Evolutionary conservation across 2,329 filamentous ascomycete genomes (phyloP), one percentile per base, ranked within the genome.

Genomic region (Ascochyta pisi): DNA sequence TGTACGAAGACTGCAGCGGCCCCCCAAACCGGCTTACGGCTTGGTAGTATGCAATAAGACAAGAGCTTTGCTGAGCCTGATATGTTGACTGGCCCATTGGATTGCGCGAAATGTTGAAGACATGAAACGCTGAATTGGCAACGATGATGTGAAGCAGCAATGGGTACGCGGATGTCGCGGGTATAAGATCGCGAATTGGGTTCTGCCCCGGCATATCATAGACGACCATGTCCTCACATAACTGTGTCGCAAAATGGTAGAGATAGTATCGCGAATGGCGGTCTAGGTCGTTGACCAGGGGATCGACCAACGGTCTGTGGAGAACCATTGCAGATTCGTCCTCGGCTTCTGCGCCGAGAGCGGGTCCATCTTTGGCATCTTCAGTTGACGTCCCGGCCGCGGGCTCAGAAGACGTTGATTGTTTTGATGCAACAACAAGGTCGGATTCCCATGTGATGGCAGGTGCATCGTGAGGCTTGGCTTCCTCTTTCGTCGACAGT

Each of bases 151-250:
- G 73, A 24, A 80, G 71, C 10, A 83, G 70, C 23, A 80, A 68
- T 6, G 80, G 78, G 38, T 79, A 77, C 22, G 75, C 73, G 19
- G 73, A 74, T 13, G 79, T 78, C 42, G 81, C 68, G 6, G 78
- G 75, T 22, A 82, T 77, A 6, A 83, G 72, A 49, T 81, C 77
- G 29, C 80, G 78, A 51, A 81, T 81, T 0, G 79, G 79, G 34
- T 83, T 83, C 15, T 76, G 73, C 1, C 76, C 74, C 27, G 73
- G 73, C 26, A 74, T 67, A 27, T 82, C 78, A 64, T 82, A 81
- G 4, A 82, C 70, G 0, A 81, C 77, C 56, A 86, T 78, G 62
- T 85, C 83, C 67, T 81, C 79, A 68, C 83, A 86, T 52, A 86
- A 73, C 35, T 80, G 69, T 73, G 50, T 81, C 69, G 71, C 83